Evolutionary conservation across 176 grass and related monocot genomes (phyloP), one percentile per base, ranked within the genome.

Genomic region (sorghum (Sorghum bicolor)): DNA sequence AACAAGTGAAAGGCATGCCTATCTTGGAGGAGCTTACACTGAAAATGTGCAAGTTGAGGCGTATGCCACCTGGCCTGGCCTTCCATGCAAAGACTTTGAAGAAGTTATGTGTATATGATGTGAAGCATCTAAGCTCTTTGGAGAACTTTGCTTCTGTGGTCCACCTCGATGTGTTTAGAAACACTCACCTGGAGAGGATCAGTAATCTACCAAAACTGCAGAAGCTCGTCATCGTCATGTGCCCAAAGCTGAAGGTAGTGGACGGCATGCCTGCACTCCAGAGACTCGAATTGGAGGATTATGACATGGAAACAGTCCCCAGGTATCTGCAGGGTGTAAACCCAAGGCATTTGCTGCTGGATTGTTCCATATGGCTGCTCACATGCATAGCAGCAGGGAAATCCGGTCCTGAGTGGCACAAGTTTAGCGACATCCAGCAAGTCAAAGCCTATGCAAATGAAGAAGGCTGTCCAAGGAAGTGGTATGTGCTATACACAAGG

Each of bases 11-110:
- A 12, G 58, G 10, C 24, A 62, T 62, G 58, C 58, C 58, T 5
- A 25, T 30, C 30, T 60, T 88, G 61, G 72, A 84, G 38, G 10
- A 44, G 1, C 71, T 86, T 70, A 3, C 7, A 17, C n/a, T 92
- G 26, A 6, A 12, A 15, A 1, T 1, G 2, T 88, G 86, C 68
- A 67, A 88, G 38, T n/a, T 92, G 16, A 70, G 39, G 14, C n/a
- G 8, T 2, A 7, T 87, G 8, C 70, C 85, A 34, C 60, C 1
- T 30, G 61, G 61, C 26, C 26, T 64, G 5, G 25, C 61, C 11
- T 15, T 30, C 26, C 61, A 64, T 4, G 71, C 79, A 5, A 77
- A 0, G 2, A 20, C 45, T 19, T 69, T 87, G 31, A 82, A 37
- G 10, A 52, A 1, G 0, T 20, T 87, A 28, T 0, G 0, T 0